Base-by-base conservation (phyloP, 306 rosid species). In the Gastrolobium villosum region DNA sequence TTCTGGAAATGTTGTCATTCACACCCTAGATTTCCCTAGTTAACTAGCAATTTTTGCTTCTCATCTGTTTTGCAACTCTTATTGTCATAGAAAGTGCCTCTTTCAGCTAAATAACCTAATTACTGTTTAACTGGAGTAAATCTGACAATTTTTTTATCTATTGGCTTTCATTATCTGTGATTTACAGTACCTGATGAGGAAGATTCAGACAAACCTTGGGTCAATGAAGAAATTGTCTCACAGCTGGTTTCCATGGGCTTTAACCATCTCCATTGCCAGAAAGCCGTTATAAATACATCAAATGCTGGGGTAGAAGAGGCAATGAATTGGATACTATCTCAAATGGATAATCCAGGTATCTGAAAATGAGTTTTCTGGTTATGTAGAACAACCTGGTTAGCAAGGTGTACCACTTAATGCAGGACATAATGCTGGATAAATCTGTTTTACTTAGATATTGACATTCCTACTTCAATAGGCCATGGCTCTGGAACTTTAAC, bases 191-290 rank as follows among this genome's bases (percentile, higher is more conserved):
- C 87, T 43, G 84, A 48, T 7, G 93, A 86, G 72, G 89, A 83
- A 48, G 90, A 86, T 76, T 81, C 90, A 66, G 71, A 68, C 57
- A 69, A 13, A 65, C 90, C 85, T 68, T 30, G 41, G 30, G 91
- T 87, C 37, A 78, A 93, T 7, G 97, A 89, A 66, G 95, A 65
- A 60, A 93, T 96, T 81, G 98, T 96, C 45, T 36, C 90, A 7
- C 99, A 93, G 85, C 98, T 96, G 59, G 93, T 86, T 74, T 87
- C 99, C n/a, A 96, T 93, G 99, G 99, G 99, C 31, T 96, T 96
- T 82, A 84, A 64, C 63, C 78, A 86, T 74, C 80, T 93, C 66
- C 97, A 82, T 65, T 96, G 99, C 81, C 90, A 96, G 88, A 96
- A 96, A 82, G 99, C 99, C 78, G 93, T 96, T 59, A 90, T 96